Base-by-base conservation (phyloP, 306 rosid genomes). In the Canavalia gladiata region DNA sequence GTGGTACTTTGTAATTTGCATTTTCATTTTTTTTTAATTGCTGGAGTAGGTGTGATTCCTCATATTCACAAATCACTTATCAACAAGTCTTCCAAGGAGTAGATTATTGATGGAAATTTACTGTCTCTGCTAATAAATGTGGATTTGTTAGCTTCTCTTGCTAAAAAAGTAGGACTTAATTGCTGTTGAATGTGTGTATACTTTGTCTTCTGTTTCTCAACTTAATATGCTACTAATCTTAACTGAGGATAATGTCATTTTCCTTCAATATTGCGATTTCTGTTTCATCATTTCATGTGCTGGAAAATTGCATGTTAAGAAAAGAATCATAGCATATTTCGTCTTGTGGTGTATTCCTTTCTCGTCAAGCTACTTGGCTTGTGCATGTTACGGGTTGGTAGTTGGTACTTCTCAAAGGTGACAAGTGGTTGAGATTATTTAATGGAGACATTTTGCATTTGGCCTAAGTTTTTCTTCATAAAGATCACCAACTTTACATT, bases 51-150 rank as follows among this genome's bases (percentile, higher is more conserved):
- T 54, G 97, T 90, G 8, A 92, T 92, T 72, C 97, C 94, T 57
- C 94, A 90, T 78, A 88, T 90, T 69, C 94, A 92, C 90, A 91
- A 90, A 76, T 91, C 94, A 29, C 97, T 92, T 56, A 88, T 90
- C 85, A 92, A 90, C 85, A 90, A 92, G 83, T 90, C 97, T n/a
- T 80, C 92, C 81, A 90, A 92, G 82, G 97, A 92, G 72, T 90
- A 88, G 81, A 68, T 64, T 52, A 25, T 49, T 39, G n/a, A 79
- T 68, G 13, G 68, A 47, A 75, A 52, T 52, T 12, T 11, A 12
- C 41, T 62, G 49, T 74, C 72, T 68, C 73, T 52, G 5, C 49
- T 45, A 45, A 45, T 45, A 18, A 18, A 18, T 45, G 49, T 45
- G 49, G 7, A 45, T 45, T 45, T 45, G 7, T 45, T 45, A 45